Base-by-base conservation (phyloP, 495 filamentous ascomycete genomes). In the Friedmanniomyces endolithicus region DNA sequence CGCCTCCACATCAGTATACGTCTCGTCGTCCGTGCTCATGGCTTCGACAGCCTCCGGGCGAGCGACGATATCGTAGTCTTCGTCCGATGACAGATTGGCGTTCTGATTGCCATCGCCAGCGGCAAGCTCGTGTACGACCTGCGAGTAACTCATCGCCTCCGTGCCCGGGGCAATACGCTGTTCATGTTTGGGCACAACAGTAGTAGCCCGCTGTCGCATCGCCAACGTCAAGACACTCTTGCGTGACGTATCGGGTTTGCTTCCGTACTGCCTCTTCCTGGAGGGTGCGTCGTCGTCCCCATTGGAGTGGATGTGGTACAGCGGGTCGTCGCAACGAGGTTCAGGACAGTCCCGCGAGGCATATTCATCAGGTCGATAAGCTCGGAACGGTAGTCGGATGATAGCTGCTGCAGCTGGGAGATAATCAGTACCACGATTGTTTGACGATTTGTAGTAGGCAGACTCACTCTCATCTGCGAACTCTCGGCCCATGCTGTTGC, bases 401-500 rank as follows among this genome's bases (percentile, higher is more conserved):
- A 62, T 62, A 1, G 59, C 59, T 19, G 47, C 27, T 7, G 55
- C 55, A n/a, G 48, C 59, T 61, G 25, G 3, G 12, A 14, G 29
- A 11, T 4, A 23, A 19, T 56, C 33, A 61, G 53, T 39, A 19
- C 23, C 11, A 14, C n/a, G n/a, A n/a, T n/a, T 27, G 17, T 34
- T 23, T 14, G 31, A 23, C 34, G 1, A 31, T 23, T 17, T 14
- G 24, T 20, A 22, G 1, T 25, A n/a, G 22, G 17, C 3, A 17
- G 23, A 62, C 63, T 60, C 49, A 66, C 67, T 58, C 17, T 70
- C 67, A 50, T 67, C 57, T 39, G 60, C 39, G 46, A 65, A 67
- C 6, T 51, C 55, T 1, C 65, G 50, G 41, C 59, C 12, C 46
- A 63, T 53, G 44, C 33, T 64, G 6, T 60, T 64, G 40, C 51